Percentiles rank a stretch among this genome's conserved stretches.
Conservation (phyloP, 139 green algal species). For the Parachlorella kessleri region DNA sequence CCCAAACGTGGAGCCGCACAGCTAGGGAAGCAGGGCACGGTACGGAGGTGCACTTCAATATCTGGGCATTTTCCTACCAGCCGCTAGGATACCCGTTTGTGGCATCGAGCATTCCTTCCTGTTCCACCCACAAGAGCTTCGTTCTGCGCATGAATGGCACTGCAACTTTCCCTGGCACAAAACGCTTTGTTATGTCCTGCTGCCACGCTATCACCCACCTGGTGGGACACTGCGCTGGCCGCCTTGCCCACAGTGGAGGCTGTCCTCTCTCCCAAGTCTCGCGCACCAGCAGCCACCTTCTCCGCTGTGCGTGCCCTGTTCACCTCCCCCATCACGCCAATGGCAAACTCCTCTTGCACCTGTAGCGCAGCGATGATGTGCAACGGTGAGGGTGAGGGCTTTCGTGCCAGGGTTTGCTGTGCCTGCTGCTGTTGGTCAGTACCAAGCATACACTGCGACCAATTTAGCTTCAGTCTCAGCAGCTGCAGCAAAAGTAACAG, state of each 20-base stretch:
- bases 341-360: slow-evolving; percentile 19
- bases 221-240: not conserved
- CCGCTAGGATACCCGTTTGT: too few relatives aligned
- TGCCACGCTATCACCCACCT: slow-evolving; percentile 4
- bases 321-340: slow-evolving; percentile 21
- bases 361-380: too few relatives aligned
- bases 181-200: not conserved
- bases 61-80: not conserved
- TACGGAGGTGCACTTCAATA: not conserved
- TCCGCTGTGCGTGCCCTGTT: slow-evolving; percentile 1
- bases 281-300: not conserved
- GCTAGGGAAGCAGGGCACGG: not conserved
- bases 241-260: not conserved
- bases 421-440: not conserved
- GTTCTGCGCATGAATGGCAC: not conserved
- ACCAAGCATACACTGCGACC: not conserved
- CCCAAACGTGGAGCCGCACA: not conserved
- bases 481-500: too few relatives aligned
- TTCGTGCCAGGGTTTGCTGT: not conserved
- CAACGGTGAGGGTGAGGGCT: not conserved
- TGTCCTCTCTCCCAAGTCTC: slow-evolving; percentile 1
- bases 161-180: too few relatives aligned
- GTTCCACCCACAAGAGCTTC: not conserved
- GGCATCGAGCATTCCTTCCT: not conserved
- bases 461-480: not conserved